A percentile compares a stretch with the other conserved stretches of the same genome.
phyloP scores from a whole-genome alignment of 768 basidiomycete genomes.

The Pleurotus platypus region DNA sequence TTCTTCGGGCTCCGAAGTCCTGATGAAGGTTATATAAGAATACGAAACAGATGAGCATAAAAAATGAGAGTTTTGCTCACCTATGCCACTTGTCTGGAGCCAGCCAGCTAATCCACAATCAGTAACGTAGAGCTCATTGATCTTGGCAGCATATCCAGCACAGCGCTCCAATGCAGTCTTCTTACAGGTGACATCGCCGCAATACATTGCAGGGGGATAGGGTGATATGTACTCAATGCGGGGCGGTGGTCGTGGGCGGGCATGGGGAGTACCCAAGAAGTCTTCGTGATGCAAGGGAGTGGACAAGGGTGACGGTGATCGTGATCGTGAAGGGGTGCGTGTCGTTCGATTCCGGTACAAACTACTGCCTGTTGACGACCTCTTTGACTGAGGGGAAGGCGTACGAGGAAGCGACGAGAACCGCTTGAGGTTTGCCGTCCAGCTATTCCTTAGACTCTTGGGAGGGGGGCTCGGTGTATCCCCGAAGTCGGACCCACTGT shows the following conservation, averaged over 20 bases:
- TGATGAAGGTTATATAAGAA: conserved; percentile 11
- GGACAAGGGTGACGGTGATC: conserved; percentile 17
- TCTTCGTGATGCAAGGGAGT: conserved; percentile 12
- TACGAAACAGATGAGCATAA: background rate
- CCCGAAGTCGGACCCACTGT: conserved; percentile 17
- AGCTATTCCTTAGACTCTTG: conserved; percentile 45
- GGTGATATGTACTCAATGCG: conserved; percentile 27
- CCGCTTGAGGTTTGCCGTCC: conserved; percentile 42
- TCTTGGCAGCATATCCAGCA: conserved; percentile 71
- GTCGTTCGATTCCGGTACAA: conserved; percentile 22
- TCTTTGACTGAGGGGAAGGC: conserved; percentile 53
- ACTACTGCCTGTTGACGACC: conserved; percentile 23
- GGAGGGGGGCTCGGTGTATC: conserved; percentile 44
- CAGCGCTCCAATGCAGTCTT: conserved; percentile 66
- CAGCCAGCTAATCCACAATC: conserved; percentile 81
- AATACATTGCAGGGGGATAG: conserved; percentile 69
- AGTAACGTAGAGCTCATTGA: conserved; percentile 73
- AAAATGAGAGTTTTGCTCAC: conserved; percentile 31
- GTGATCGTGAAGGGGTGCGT: conserved; percentile 35
- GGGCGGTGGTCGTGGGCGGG: conserved; percentile 13
- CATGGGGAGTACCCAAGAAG: background rate
- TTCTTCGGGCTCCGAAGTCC: conserved; percentile 27
- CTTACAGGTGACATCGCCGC: conserved; percentile 55
- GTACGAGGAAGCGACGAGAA: conserved; percentile 64
- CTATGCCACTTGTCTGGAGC: conserved; percentile 54